phyloP scores from a whole-genome alignment of 192 early-diverging fungal genomes.

The Coemansia erecta region DNA sequence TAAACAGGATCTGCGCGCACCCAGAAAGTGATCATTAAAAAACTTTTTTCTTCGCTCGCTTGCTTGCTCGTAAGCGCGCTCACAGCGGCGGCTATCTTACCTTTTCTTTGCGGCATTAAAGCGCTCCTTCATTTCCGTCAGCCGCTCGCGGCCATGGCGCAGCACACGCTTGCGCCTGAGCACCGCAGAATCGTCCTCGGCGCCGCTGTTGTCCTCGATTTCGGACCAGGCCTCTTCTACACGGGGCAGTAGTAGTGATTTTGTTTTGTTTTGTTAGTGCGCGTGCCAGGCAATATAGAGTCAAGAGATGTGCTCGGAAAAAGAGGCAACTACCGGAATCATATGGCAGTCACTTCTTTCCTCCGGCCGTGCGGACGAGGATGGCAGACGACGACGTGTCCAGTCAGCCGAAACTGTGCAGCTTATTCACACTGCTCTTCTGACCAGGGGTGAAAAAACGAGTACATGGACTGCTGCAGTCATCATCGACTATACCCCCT shows the following conservation, averaged over 20 bases:
- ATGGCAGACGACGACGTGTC: no score
- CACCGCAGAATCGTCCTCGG: slow-evolving; percentile 31
- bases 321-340: no score
- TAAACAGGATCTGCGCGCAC: neutral
- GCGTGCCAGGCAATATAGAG: neutral
- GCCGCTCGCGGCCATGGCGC: slow-evolving; percentile 44
- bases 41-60: neutral
- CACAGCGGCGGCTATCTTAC: slow-evolving; percentile 16
- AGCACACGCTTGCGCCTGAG: slow-evolving; percentile 42
- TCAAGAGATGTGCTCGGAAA: neutral
- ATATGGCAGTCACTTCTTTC: no score
- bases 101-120: slow-evolving; percentile 34
- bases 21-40: neutral
- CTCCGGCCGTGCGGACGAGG: no score
- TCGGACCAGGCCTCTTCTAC: slow-evolving; percentile 50
- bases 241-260: no score
- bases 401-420: no score
- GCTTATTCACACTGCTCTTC: no score
- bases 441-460: no score
- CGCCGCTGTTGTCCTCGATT: slow-evolving; percentile 44
- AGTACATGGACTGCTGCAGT: no score
- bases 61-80: no score
- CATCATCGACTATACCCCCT: no score
- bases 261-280: neutral
- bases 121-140: slow-evolving; percentile 40